Base-by-base conservation (phyloP, 2,329 filamentous ascomycete genomes). In the Chrysoporthe deuterocubensis region DNA sequence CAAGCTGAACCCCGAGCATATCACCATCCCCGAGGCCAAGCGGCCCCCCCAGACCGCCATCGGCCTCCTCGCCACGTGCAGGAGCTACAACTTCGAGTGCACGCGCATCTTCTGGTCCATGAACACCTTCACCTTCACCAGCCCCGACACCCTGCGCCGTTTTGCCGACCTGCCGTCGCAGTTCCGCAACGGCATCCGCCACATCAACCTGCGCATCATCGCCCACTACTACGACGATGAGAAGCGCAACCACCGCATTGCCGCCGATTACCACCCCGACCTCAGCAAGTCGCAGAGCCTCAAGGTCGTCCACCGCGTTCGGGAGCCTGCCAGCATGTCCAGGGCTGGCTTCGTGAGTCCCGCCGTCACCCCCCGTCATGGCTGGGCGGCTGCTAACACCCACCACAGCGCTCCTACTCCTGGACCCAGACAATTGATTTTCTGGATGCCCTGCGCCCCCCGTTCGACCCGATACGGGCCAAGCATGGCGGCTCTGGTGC, bases 171-270 rank as follows among this genome's bases (percentile, higher is more conserved):
- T 87, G 46, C 76, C 79, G 57, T 67, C 79, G 13, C 67, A 75
- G 4, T 81, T 81, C 66, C 83, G 86, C 18, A 74, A 79, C 43
- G 74, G 77, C 13, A 79, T 88, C 65, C 78, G 78, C 34, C 76
- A 81, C 66, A 75, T 85, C 72, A 86, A 78, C 40, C 76, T 88
- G 52, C 84, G 86, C 54, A 77, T 88, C 72, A 82, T 87, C 67
- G 85, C 85, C 11, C 80, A 79, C 63, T 88, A 85, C 73, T 88
- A 86, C 69, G 84, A 87, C 66, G 85, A 88, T 61, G 79, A 83
- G 59, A 80, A 78, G 48, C 76, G 77, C 16, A 70, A 68, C 21
- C 83, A 83, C 70, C 80, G 78, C 69, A 75, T 83, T 57, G 78
- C 78, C 37, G 76, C 75, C 32, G 75, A 75, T 9, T 82, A 85